Evolutionary conservation across 2,329 filamentous ascomycete species (phyloP).

Genomic region (Fusarium devonianum): DNA sequence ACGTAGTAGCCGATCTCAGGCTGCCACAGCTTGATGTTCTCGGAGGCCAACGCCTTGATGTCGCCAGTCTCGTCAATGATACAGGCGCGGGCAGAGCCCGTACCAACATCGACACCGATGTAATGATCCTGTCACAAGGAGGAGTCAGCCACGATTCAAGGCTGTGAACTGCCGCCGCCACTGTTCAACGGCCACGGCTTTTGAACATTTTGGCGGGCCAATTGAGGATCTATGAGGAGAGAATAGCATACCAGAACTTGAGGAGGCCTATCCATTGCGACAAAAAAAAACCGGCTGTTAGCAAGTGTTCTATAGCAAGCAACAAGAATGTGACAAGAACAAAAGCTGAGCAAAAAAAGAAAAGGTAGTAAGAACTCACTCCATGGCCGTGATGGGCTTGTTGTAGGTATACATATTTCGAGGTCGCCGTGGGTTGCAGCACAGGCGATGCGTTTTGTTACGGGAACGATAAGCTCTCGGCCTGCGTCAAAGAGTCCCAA

Average conservation of each 20-base stretch:
- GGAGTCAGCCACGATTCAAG: conserved; percentile 22
- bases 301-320: conserved; percentile 4
- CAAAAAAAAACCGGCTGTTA: conserved; percentile 20
- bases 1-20: conserved; percentile 79
- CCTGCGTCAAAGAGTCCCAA: conserved; percentile 30
- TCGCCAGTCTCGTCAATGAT: conserved; percentile 92
- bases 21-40: conserved; percentile 83
- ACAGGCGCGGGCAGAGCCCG: conserved; percentile 92
- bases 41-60: conserved; percentile 77
- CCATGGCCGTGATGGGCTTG: conserved; percentile 49
- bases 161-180: conserved; percentile 1
- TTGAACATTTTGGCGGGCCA: background rate
- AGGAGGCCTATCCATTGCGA: conserved; percentile 45
- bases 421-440: conserved; percentile 16
- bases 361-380: conserved; percentile 42
- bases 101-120: conserved; percentile 95
- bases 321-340: conserved; percentile 3
- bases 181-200: conserved; percentile 9
- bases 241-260: conserved; percentile 44
- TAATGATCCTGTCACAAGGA: conserved; percentile 59
- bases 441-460: conserved; percentile 28
- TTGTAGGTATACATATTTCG: conserved; percentile 47
- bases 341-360: conserved; percentile 12
- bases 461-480: conserved; percentile 28
- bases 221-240: background rate